Base-by-base conservation (phyloP, 169 alveolate species). In the Cryptosporidium ryanae region DNA sequence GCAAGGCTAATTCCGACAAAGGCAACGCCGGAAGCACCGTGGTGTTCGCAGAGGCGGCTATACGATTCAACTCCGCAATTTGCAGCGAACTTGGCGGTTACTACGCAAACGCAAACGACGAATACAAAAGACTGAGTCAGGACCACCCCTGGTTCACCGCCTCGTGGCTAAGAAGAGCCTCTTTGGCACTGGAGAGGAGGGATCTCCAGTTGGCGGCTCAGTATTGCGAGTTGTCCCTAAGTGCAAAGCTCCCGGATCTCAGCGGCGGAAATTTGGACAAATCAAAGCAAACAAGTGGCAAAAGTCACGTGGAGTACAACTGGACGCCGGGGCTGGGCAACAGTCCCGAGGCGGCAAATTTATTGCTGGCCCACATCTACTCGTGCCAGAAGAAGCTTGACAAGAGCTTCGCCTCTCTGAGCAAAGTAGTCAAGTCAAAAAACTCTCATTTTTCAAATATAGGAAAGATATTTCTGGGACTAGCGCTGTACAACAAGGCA, bases 121-220 rank as follows among this genome's bases (percentile, higher is more conserved):
- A 76, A 31, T 76, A 76, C 23, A 76, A 76, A 25, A 76, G 34
- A 59, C 52, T 76, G 18, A 59, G 76, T 18, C 27, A 52, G 8
- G 87, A 76, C 25, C 59, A 57, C 38, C 87, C 87, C 18, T 76
- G 87, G 87, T 76, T 76, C 29, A 76, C 87, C 15, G 50, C 87
- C 23, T 67, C 87, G 0, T 76, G 87, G 87, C 76, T 76, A 23
- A 55, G 87, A 61, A 76, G 87, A 61, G 70, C 87, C 23, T 76
- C 61, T 34, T 52, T 76, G 13, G 87, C 87, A 21, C 31, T 76
- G 10, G 87, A 76, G 46, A 54, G 87, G n/a, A 59, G 25, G 2
- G 87, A 76, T 43, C 63, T 34, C 13, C 87, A 76, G 34, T 63
- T 61, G 13, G 87, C 87, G n/a, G 70, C 87, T 25, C 87, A 76